A percentile compares a stretch with the other conserved stretches of the same genome.
Conservation (phyloP, 2,329 filamentous ascomycete genomes). For the Trichocomaceae sp. region DNA sequence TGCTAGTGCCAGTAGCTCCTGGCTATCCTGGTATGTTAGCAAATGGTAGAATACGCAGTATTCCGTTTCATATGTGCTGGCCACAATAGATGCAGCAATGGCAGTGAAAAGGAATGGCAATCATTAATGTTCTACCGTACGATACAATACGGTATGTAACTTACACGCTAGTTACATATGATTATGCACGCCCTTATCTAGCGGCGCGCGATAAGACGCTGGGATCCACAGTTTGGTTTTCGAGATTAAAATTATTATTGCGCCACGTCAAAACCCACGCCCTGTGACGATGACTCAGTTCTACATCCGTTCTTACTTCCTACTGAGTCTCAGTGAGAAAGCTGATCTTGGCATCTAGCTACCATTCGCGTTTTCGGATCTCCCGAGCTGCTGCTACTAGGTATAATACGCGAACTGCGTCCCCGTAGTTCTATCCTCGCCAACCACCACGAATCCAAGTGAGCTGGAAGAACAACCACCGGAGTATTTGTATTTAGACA, state of each 20-base stretch:
- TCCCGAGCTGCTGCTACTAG: background rate
- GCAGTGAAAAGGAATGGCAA: no score
- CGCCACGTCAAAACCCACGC: background rate
- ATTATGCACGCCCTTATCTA: background rate
- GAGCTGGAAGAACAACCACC: background rate
- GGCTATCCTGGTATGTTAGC: no score
- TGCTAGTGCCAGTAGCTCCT: no score
- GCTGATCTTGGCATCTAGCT: background rate
- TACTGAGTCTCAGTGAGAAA: background rate
- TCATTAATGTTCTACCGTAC: no score
- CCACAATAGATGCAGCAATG: no score
- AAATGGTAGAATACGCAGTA: background rate
- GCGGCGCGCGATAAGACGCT: background rate
- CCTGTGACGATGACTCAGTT: background rate
- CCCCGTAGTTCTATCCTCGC: background rate
- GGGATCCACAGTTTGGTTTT: constrained; percentile 1
- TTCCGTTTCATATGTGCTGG: no score
- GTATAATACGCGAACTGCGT: background rate
- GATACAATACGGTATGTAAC: background rate
- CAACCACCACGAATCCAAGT: background rate
- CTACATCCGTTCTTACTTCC: background rate
- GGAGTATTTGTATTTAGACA: background rate
- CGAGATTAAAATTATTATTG: background rate
- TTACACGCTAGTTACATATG: background rate
- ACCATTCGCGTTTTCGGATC: background rate